Evolutionary conservation across 1,139 yeast genomes (phyloP), one percentile per base, ranked within the genome.

Genomic region (Candida smagusa): DNA sequence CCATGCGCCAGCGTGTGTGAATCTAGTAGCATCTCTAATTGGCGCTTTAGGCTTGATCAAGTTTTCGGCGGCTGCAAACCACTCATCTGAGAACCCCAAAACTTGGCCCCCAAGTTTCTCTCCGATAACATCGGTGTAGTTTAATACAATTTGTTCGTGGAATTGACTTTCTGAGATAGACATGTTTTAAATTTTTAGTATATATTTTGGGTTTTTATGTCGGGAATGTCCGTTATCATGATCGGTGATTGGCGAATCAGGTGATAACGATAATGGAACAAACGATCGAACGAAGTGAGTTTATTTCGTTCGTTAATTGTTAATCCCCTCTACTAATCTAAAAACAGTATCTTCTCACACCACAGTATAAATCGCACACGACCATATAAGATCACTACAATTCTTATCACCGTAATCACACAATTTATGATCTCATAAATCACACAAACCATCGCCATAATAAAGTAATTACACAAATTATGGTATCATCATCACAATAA

Each of bases 41-140:
- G 97, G 95, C 6, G 81, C 72, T 38, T 73, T 73, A 27, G 96
- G 90, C 55, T 85, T 81, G 59, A 88, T 81, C 54, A 90, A 73
- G 63, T 90, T 90, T 33, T 74, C 77, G n/a, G 97, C 97, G 34
- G 79, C 90, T 1, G 97, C 97, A 64, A 90, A 90, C 94, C 95
- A 90, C 63, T 90, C 94, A 58, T 90, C 96, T 31, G 94, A 82
- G 54, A 74, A 78, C 16, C 74, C 63, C 26, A 84, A 53, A 12
- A 88, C 78, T 45, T 74, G 60, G 2, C 96, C 96, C 2, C 95
- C 97, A 6, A 90, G 66, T 52, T 84, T 84, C 48, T 79, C 84
- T 33, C 92, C 94, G 46, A 88, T 76, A n/a, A 89, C 88, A 58
- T 92, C 79, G 33, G 80, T 74, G 54, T 74, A 77, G 45, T 73